Conservation (phyloP, 148 eudicot species). For the Heliamphora exappendiculata region DNA sequence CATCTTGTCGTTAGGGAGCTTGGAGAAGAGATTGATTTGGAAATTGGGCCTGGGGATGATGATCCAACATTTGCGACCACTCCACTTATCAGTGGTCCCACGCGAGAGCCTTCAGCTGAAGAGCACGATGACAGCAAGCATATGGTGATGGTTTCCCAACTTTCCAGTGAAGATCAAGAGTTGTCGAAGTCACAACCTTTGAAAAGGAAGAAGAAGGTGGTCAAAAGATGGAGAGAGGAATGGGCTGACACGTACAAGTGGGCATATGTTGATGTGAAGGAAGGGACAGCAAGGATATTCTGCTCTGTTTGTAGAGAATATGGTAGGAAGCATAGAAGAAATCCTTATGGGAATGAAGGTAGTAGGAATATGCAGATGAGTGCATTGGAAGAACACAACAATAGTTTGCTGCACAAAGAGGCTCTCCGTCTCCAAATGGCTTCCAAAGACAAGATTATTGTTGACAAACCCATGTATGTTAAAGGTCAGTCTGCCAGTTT, state of each 20-base stretch:
- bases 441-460: slow-evolving; percentile 79
- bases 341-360: slow-evolving; percentile 98
- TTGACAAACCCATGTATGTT: slow-evolving; percentile 79
- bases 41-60: slow-evolving; percentile 84
- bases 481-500: slow-evolving; percentile 54
- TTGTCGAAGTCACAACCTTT: slow-evolving; percentile 55
- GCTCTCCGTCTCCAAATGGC: slow-evolving; percentile 94
- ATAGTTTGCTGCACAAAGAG: slow-evolving; percentile 93
- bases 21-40: slow-evolving; percentile 92
- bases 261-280: slow-evolving; percentile 97
- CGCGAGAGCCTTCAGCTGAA: slow-evolving; percentile 61
- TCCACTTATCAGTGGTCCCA: slow-evolving; percentile 51
- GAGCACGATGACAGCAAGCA: slow-evolving; percentile 76
- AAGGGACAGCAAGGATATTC: slow-evolving; percentile 87
- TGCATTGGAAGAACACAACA: slow-evolving; percentile 95
- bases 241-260: slow-evolving; percentile 99
- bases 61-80: slow-evolving; percentile 61
- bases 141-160: slow-evolving; percentile 51
- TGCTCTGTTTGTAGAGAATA: slow-evolving; percentile 95
- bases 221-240: slow-evolving; percentile 98
- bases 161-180: slow-evolving; percentile 66
- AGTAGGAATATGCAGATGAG: slow-evolving; percentile 99
- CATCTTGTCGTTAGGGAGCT: slow-evolving; percentile 81
- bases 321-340: slow-evolving; percentile 93
- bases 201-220: slow-evolving; percentile 94